phyloP scores from a whole-genome alignment of 1,284 basidiomycete genomes.

The Ustilago lituana region DNA sequence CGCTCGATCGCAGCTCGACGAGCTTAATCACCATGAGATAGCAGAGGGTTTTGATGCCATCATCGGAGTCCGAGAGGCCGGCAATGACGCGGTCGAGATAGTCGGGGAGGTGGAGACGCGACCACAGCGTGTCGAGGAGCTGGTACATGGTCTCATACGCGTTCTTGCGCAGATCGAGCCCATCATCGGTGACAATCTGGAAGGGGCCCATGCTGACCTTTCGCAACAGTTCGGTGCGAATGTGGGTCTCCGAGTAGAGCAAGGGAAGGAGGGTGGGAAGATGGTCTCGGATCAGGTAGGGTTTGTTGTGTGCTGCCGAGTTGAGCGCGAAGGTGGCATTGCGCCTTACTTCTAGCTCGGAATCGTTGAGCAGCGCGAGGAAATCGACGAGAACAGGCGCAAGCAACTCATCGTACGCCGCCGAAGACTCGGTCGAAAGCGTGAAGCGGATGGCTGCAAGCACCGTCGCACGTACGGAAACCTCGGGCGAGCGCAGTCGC shows the following conservation, averaged over 20 bases:
- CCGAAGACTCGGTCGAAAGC: conserved; percentile 81
- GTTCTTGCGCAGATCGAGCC: conserved; percentile 84
- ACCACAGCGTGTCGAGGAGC: conserved; percentile 86
- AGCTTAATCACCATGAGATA: conserved; percentile 95
- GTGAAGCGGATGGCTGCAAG: conserved; percentile 94
- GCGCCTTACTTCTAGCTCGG: conserved; percentile 70
- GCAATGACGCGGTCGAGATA: conserved; percentile 84
- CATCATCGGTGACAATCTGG: conserved; percentile 93
- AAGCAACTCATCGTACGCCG: conserved; percentile 86
- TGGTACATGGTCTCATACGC: conserved; percentile 98
- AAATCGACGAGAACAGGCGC: conserved; percentile 88
- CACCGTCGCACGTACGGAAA: conserved; percentile 78
- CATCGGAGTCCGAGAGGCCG: conserved; percentile 82
- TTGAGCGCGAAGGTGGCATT: conserved; percentile 78
- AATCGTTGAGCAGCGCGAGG: conserved; percentile 83
- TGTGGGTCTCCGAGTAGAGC: conserved; percentile 85
- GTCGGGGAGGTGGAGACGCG: conserved; percentile 83
- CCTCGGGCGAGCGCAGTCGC: conserved; percentile 72
- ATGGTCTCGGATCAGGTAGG: conserved; percentile 87
- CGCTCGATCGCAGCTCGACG: conserved; percentile 73
- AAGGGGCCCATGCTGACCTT: conserved; percentile 98
- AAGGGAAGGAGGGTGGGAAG: conserved; percentile 79
- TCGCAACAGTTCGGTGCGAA: conserved; percentile 71
- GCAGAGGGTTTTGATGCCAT: conserved; percentile 95
- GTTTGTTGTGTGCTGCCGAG: conserved; percentile 92